Evolutionary conservation across 202 grass and related monocot genomes (phyloP).

Genomic region (Eragrostis tef): DNA sequence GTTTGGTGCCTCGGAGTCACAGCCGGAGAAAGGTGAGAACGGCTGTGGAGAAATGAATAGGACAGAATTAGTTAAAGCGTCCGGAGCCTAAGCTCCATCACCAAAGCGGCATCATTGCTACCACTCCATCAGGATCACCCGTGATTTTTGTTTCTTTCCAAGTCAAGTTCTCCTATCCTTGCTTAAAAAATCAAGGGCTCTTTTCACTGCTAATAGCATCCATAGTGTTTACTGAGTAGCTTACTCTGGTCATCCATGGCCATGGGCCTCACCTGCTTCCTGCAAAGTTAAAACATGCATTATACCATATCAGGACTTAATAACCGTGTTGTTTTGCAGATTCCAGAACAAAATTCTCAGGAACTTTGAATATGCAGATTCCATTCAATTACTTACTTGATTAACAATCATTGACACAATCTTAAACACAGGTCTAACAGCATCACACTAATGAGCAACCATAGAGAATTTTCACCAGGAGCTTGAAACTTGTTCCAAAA

Average conservation of each 20-base stretch:
- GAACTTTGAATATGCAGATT: conserved; percentile 34
- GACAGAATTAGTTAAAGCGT: conserved; percentile 55
- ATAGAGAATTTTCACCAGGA: background rate
- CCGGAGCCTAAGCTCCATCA: conserved; percentile 48
- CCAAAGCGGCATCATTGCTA: conserved; percentile 52
- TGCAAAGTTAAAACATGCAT: conserved; percentile 20
- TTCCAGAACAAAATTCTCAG: conserved; percentile 8
- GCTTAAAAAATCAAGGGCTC: background rate
- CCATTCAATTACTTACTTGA: background rate
- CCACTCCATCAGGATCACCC: conserved; percentile 39
- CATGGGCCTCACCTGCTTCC: conserved; percentile 47
- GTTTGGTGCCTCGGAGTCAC: conserved; percentile 61
- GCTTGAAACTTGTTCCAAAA: background rate
- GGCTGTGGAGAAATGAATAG: conserved; percentile 44
- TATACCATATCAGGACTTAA: background rate
- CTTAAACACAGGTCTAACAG: background rate
- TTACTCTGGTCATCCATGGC: conserved; percentile 23
- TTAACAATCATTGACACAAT: background rate
- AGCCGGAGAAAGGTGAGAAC: conserved; percentile 32
- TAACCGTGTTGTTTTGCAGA: background rate
- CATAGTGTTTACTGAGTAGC: conserved; percentile 16
- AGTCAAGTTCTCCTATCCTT: conserved; percentile 8
- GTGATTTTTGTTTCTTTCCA: conserved; percentile 51
- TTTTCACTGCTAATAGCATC: conserved; percentile 10
- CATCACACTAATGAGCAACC: background rate